Evolutionary conservation across 352 stramenopile genomes (phyloP).

Genomic region (Globisporangium takayamanum): DNA sequence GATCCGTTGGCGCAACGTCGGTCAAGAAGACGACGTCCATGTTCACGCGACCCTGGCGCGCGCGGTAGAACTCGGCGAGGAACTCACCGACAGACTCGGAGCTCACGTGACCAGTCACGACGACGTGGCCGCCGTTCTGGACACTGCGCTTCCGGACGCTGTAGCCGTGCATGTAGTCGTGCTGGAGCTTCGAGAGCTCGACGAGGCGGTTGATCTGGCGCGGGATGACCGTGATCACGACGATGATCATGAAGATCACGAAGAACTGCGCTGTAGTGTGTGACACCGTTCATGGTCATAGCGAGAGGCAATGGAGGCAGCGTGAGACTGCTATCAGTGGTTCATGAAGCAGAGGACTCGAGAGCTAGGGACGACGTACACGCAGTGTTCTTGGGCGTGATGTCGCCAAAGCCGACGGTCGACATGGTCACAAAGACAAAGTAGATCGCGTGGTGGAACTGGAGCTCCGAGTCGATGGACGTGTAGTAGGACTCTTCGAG

Average conservation of each 20-base stretch:
- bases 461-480: constrained; percentile 21
- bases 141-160: constrained; percentile 25
- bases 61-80: constrained; percentile 55
- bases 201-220: constrained; percentile 45
- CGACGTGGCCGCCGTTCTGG: constrained; percentile 41
- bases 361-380: constrained; percentile 16
- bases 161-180: constrained; percentile 51
- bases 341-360: no score
- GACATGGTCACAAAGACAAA: constrained; percentile 65
- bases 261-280: constrained; percentile 35
- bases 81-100: constrained; percentile 44
- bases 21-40: constrained; percentile 57
- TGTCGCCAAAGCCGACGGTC: constrained; percentile 58
- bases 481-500: constrained; percentile 50
- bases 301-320: background rate
- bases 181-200: constrained; percentile 39
- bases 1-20: constrained; percentile 25
- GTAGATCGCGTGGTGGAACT: constrained; percentile 61
- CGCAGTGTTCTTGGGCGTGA: constrained; percentile 36
- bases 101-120: constrained; percentile 41
- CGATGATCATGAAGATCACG: constrained; percentile 54
- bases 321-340: no score
- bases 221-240: constrained; percentile 52
- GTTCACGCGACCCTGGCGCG: constrained; percentile 43
- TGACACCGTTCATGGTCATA: background rate